A percentile compares a stretch with the other conserved stretches of the same genome.
Evolutionary conservation across 805 yeast genomes (phyloP).

Genomic region (Nakazawaea ernobii): DNA sequence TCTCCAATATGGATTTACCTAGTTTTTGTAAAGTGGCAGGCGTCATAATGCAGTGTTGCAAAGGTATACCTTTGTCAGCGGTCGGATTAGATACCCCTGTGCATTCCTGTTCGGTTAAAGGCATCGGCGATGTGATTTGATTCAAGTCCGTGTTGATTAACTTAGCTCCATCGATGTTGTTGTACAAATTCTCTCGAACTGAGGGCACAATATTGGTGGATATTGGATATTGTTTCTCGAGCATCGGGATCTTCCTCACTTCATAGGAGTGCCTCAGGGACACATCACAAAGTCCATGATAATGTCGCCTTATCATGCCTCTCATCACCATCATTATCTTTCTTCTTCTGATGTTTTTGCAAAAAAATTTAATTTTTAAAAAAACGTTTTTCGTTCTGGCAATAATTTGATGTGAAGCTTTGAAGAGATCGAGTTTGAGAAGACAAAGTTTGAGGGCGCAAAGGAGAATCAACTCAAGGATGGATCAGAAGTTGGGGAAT

Average conservation of each 20-base stretch:
- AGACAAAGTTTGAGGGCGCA: not conserved
- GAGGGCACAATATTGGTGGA: not conserved
- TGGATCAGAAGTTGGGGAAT: not conserved
- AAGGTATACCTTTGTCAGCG: not conserved
- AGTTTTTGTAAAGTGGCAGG: not conserved
- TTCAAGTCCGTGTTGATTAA: conserved; percentile 1
- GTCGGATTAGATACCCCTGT: not conserved
- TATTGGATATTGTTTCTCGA: conserved; percentile 1
- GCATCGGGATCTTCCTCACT: not conserved
- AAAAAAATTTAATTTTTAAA: too few relatives aligned
- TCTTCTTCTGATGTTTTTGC: too few relatives aligned
- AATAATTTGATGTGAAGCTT: too few relatives aligned
- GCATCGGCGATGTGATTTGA: not conserved
- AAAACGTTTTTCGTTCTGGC: not conserved
- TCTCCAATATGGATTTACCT: not conserved
- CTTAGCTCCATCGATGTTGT: not conserved
- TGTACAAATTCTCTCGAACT: conserved; percentile 7
- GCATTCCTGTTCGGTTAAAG: not conserved
- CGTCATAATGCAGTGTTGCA: not conserved
- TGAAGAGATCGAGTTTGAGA: not conserved
- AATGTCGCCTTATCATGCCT: not conserved
- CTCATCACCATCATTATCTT: not conserved
- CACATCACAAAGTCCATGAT: conserved; percentile 6
- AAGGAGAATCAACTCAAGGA: not conserved
- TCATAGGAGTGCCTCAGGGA: not conserved